These are phyloP conservation scores for Xylariaceae sp. DNA, from an alignment of 2,329 filamentous ascomycete species.

Conservation along the genomic window DNA sequence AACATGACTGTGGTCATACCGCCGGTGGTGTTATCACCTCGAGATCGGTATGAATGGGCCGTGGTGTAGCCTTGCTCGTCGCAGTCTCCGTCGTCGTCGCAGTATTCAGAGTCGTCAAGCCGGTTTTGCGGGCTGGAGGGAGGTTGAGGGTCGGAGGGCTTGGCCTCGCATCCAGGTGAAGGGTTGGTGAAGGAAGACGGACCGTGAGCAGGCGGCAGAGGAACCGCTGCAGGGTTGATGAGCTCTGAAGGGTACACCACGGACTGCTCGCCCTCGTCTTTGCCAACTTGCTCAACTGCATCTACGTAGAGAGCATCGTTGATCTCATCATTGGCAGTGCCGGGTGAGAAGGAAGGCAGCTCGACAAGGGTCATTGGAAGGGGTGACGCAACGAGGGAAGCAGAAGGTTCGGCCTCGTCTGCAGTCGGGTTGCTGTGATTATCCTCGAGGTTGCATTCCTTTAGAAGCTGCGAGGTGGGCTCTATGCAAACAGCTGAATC, in stretches of 20 bases:
- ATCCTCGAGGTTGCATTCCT: no score
- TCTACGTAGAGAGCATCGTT: conserved; percentile 43
- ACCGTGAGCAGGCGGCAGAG: conserved; percentile 3
- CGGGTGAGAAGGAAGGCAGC: conserved; percentile 5
- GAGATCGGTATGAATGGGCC: conserved; percentile 70
- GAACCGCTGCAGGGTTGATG: not conserved
- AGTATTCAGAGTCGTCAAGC: no score
- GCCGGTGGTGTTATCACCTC: conserved; percentile 57
- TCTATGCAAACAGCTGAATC: no score
- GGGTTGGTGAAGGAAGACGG: no score
- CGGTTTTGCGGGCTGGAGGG: conserved; percentile 3
- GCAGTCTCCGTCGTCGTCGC: conserved; percentile 66
- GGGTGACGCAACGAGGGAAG: no score
- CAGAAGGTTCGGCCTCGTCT: no score
- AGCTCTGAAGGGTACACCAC: conserved; percentile 5
- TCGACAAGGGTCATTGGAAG: no score
- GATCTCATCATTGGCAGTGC: conserved; percentile 37
- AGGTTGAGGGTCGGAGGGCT: conserved; percentile 4
- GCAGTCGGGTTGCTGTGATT: no score
- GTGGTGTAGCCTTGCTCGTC: conserved; percentile 72
- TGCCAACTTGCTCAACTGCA: conserved; percentile 40
- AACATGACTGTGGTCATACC: conserved; percentile 55
- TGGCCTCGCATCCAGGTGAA: no score
- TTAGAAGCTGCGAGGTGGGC: no score
- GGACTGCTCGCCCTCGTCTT: conserved; percentile 11